Evolutionary conservation across 1,284 basidiomycete species (phyloP).

Genomic region (Abortiporus biennis): DNA sequence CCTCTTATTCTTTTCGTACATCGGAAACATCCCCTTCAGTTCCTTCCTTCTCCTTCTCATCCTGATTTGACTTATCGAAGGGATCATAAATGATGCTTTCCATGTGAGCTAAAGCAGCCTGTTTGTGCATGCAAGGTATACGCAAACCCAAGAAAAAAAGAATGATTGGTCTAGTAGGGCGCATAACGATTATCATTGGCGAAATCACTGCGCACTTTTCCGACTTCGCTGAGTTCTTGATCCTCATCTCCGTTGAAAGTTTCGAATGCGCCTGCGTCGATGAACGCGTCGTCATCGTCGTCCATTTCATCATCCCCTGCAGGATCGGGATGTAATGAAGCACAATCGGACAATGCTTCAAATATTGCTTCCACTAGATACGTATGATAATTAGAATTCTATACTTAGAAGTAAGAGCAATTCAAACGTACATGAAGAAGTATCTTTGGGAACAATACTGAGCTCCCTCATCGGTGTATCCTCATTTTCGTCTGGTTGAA

Average conservation of each 20-base stretch:
- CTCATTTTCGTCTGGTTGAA: slow-evolving; percentile 38
- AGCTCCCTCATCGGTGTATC: slow-evolving; percentile 69
- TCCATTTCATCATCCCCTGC: slow-evolving; percentile 42
- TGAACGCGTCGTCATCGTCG: slow-evolving; percentile 55
- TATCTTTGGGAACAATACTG: slow-evolving; percentile 58
- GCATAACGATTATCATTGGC: slow-evolving; percentile 72
- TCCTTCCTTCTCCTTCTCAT: slow-evolving; percentile 18
- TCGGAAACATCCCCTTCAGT: slow-evolving; percentile 15
- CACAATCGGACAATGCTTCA: slow-evolving; percentile 82
- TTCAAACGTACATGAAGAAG: slow-evolving; percentile 50
- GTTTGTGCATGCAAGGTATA: slow-evolving; percentile 37
- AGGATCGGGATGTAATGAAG: slow-evolving; percentile 84
- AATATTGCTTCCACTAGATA: slow-evolving; percentile 90
- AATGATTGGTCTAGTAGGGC: slow-evolving; percentile 69
- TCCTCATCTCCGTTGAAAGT: slow-evolving; percentile 54
- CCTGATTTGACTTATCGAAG: slow-evolving; percentile 19
- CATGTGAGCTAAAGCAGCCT: slow-evolving; percentile 72
- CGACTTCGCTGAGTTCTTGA: slow-evolving; percentile 75
- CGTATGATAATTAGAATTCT: slow-evolving; percentile 2
- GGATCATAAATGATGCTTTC: slow-evolving; percentile 69
- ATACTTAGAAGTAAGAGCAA: slow-evolving; percentile 8
- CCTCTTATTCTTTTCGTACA: no score
- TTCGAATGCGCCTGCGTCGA: slow-evolving; percentile 53
- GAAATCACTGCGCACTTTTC: slow-evolving; percentile 93
- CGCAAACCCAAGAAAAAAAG: slow-evolving; percentile 46